Evolutionary conservation across 805 yeast species (phyloP), one percentile per base, ranked within the genome.

Genomic region (Komagataella phaffii): DNA sequence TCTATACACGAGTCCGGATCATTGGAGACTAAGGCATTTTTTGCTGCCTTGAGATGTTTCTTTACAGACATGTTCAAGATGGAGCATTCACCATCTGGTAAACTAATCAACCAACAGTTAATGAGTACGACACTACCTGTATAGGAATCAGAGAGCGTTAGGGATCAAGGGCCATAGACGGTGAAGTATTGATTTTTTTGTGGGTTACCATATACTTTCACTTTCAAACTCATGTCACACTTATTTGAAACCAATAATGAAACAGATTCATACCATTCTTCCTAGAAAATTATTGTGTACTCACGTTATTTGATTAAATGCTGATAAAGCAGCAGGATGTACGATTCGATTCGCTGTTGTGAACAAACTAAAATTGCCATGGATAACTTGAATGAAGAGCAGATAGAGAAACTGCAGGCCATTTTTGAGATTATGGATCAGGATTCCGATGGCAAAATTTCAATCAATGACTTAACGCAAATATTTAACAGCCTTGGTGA

Each of bases 361-460:
- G 6, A 6, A 21, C 19, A 46, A 43, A 19, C 7, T 40, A 12
- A 48, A 24, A n/a, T 44, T 23, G 23, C 4, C 48, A 51, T n/a
- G 14, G 52, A 52, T 24, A 70, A 69, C 54, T 74, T 88, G 17
- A 73, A 82, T 4, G 75, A 78, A 51, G 80, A 74, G 40, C 88
- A 86, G 59, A 79, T 87, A 23, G 70, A 78, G 14, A 83, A 77
- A 56, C 71, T 85, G 52, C 74, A 86, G 52, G 85, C 86, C 57
- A 81, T 93, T 1, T 90, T 89, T 64, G 80, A 86, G 24, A 64
- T 87, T 57, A 78, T 90, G 6, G 96, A 90, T 61, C 84, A 84
- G 44, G 91, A 90, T 54, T 80, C 83, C 23, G 95, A 89, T 59
- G 88, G 88, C 1, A 61, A 64, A 3, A 79, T 86, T 46, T 68